phyloP scores from a whole-genome alignment of 164 flowering plant genomes.

The Annona squamosa region DNA sequence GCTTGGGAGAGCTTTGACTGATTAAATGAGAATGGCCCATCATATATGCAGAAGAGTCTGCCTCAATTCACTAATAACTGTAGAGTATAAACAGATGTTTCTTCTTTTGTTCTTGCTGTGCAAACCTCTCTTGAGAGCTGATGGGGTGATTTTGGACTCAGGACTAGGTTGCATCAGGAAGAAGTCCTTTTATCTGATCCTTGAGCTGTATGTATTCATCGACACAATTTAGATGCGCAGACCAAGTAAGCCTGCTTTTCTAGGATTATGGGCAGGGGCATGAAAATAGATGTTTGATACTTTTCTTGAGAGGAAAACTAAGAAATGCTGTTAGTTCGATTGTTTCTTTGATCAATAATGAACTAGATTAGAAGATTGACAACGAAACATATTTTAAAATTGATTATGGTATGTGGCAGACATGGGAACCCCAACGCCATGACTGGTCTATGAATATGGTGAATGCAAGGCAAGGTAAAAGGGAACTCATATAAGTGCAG shows the following conservation, averaged over 20 bases:
- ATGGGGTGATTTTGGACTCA: background rate
- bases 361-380: too few species aligned
- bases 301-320: background rate
- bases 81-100: too few species aligned
- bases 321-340: background rate
- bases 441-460: too few species aligned
- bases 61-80: background rate
- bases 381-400: too few species aligned
- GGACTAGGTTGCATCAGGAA: background rate
- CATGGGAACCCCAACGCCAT: too few species aligned
- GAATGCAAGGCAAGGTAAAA: too few species aligned
- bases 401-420: too few species aligned
- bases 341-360: background rate
- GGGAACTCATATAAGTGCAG: too few species aligned
- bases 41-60: background rate
- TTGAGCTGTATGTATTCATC: background rate
- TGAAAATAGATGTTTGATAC: too few species aligned
- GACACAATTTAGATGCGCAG: too few species aligned
- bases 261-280: too few species aligned
- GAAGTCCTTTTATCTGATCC: background rate
- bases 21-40: background rate
- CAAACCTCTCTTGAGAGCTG: background rate
- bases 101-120: background rate
- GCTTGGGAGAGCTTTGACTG: background rate
- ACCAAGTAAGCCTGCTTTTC: too few species aligned